A percentile compares a stretch with the other conserved stretches of the same genome.
Evolutionary conservation across 2,329 filamentous ascomycete genomes (phyloP).

Genomic region (Helotiales sp.): DNA sequence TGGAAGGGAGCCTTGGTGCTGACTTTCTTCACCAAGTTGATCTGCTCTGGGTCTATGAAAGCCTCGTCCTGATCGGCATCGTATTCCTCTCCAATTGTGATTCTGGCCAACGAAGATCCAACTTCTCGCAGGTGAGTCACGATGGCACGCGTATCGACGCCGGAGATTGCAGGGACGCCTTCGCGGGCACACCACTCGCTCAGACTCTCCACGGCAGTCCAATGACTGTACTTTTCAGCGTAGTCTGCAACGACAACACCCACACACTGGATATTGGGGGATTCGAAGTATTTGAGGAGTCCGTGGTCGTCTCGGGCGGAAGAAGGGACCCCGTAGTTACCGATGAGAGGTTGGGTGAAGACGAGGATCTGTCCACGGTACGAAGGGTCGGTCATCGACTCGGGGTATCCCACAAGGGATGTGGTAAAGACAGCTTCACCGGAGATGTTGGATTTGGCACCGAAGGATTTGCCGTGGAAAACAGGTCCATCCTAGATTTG

Average conservation of each 20-base stretch:
- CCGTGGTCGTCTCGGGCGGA: constrained; percentile 83
- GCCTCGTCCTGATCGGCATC: constrained; percentile 98
- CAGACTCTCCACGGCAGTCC: constrained; percentile 95
- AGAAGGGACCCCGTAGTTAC: constrained; percentile 97
- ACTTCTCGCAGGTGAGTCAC: constrained; percentile 96
- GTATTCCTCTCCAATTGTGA: constrained; percentile 96
- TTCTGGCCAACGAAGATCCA: constrained; percentile 92
- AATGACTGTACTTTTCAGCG: constrained; percentile 93
- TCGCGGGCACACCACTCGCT: constrained; percentile 94
- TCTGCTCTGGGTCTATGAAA: constrained; percentile 92
- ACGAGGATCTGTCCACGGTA: constrained; percentile 96
- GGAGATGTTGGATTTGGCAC: constrained; percentile 94
- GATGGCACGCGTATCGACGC: constrained; percentile 95
- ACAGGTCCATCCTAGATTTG: constrained; percentile 79
- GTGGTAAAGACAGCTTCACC: constrained; percentile 99
- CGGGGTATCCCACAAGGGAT: constrained; percentile 95
- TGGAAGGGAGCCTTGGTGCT: constrained; percentile 99
- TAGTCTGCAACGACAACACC: constrained; percentile 96
- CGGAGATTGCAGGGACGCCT: constrained; percentile 93
- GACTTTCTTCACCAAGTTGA: constrained; percentile 94
- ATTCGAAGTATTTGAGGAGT: constrained; percentile 97
- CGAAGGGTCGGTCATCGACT: constrained; percentile 88
- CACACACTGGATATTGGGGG: constrained; percentile 93
- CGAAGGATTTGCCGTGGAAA: constrained; percentile 95
- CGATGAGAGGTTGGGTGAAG: constrained; percentile 96